phyloP scores from a whole-genome alignment of 2,329 filamentous ascomycete genomes.

The Pseudogymnoascus destructans region DNA sequence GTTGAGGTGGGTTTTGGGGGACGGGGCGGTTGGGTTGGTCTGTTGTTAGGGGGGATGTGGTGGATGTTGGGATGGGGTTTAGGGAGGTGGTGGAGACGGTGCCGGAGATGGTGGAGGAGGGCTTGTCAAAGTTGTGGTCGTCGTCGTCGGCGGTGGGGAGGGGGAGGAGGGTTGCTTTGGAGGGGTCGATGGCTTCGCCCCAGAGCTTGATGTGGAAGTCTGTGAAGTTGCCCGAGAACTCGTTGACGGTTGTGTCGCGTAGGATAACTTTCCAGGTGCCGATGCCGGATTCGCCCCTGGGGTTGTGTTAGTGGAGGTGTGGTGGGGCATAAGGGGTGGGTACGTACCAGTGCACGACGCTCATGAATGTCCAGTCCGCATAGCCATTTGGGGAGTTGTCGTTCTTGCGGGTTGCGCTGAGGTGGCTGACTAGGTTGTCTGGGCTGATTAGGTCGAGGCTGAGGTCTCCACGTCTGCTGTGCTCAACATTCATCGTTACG shows the following conservation, averaged over 20 bases:
- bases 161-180: slow-evolving; percentile 60
- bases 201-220: slow-evolving; percentile 94
- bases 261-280: slow-evolving; percentile 87
- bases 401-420: slow-evolving; percentile 59
- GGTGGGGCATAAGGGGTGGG: neutral
- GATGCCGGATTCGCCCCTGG: slow-evolving; percentile 72
- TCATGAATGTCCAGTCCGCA: slow-evolving; percentile 97
- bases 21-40: slow-evolving; percentile 53
- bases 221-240: slow-evolving; percentile 61
- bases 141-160: slow-evolving; percentile 72
- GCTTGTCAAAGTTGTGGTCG: slow-evolving; percentile 52
- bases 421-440: slow-evolving; percentile 64
- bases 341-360: slow-evolving; percentile 80
- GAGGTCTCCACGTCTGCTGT: slow-evolving; percentile 76
- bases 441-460: slow-evolving; percentile 88
- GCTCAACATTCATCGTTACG: slow-evolving; percentile 90
- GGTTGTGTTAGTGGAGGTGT: slow-evolving; percentile 25
- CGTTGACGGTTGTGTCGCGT: slow-evolving; percentile 71
- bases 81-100: slow-evolving; percentile 32
- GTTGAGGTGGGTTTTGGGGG: slow-evolving; percentile 27
- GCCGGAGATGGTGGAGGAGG: slow-evolving; percentile 51
- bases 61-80: slow-evolving; percentile 34
- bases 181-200: slow-evolving; percentile 72
- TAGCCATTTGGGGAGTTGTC: slow-evolving; percentile 63
- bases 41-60: slow-evolving; percentile 33